These are phyloP conservation scores for Dryadomyces sulphureus DNA, from an alignment of 2,329 filamentous ascomycete species.

Conservation along the genomic window DNA sequence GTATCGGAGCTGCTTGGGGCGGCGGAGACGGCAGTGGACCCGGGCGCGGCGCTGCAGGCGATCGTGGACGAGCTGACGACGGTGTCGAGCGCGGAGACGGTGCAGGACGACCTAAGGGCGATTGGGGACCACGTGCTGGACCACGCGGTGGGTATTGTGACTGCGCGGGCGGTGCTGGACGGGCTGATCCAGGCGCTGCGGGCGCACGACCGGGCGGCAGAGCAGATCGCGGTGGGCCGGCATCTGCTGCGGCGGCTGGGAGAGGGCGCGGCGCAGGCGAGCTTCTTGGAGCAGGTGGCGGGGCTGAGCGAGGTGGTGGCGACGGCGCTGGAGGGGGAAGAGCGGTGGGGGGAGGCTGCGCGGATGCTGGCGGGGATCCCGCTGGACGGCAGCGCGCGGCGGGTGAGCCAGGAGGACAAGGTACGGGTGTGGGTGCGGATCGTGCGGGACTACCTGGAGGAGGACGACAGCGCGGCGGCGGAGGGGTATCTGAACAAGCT, in stretches of 20 bases:
- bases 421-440: slow-evolving; percentile 85
- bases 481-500: slow-evolving; percentile 86
- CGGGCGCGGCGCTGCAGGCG: slow-evolving; percentile 10
- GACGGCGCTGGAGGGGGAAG: slow-evolving; percentile 65
- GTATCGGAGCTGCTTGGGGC: slow-evolving; percentile 11
- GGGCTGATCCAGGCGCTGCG: slow-evolving; percentile 34
- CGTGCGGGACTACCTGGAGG: slow-evolving; percentile 84
- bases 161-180: slow-evolving; percentile 15
- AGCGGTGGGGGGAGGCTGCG: slow-evolving; percentile 69
- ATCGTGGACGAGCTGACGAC: slow-evolving; percentile 13
- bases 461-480: slow-evolving; percentile 75
- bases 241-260: slow-evolving; percentile 55
- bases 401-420: slow-evolving; percentile 68
- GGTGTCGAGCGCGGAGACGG: slow-evolving; percentile 9
- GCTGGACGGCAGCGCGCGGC: slow-evolving; percentile 76
- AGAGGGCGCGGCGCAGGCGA: slow-evolving; percentile 38
- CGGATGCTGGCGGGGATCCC: slow-evolving; percentile 69
- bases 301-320: slow-evolving; percentile 68
- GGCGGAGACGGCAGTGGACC: slow-evolving; percentile 6
- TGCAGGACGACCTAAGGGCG: slow-evolving; percentile 13
- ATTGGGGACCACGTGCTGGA: slow-evolving; percentile 12
- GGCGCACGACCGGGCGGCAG: slow-evolving; percentile 42
- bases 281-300: slow-evolving; percentile 75
- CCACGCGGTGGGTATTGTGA: slow-evolving; percentile 14
- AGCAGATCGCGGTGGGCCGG: slow-evolving; percentile 62